Evolutionary conservation across 768 basidiomycete genomes (phyloP), one percentile per base, ranked within the genome.

Genomic region (Tylopilus sp.): DNA sequence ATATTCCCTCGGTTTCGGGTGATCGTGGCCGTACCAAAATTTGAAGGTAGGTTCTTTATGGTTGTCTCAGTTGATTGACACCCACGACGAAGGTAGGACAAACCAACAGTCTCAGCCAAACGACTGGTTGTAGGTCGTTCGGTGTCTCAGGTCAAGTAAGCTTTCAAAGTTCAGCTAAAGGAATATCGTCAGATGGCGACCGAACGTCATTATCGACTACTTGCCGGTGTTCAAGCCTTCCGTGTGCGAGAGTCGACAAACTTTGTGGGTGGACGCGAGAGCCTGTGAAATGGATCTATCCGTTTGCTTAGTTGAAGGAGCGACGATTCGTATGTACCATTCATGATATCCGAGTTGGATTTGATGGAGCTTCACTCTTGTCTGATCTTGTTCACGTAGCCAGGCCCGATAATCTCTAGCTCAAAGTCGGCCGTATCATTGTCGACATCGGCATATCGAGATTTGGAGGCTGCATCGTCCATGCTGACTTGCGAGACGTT

Each of bases 61-160:
- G 34, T 29, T 30, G 43, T 17, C 28, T 67, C 24, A 61, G 37
- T 25, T 21, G 28, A 55, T 29, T 29, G 17, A 31, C 16, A 46
- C 26, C 38, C 31, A 50, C 19, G 47, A 51, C 42, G 36, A 22
- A 38, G 16, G 29, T 24, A 46, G 6, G 76, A 76, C 89, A 59
- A 65, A 96, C 94, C 34, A 98, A 83, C 28, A 99, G 78, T 44
- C 98, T 76, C 65, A 92, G 93, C 97, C 97, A 99, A 24, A 87
- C 89, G 65, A 97, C 81, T 0, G 93, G 92, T 36, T 97, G 81
- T 25, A 99, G 75, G 61, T 94, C 90, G 50, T 71, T 68, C 1
- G 97, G 96, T 24, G 98, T 89, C 22, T 97, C 97, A 46, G 87
- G 87, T 97, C 97, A 99, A 21, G 94, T 87, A 44, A 97, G 80